phyloP scores from a whole-genome alignment of 768 basidiomycete genomes.

The Ramaria sp. region DNA sequence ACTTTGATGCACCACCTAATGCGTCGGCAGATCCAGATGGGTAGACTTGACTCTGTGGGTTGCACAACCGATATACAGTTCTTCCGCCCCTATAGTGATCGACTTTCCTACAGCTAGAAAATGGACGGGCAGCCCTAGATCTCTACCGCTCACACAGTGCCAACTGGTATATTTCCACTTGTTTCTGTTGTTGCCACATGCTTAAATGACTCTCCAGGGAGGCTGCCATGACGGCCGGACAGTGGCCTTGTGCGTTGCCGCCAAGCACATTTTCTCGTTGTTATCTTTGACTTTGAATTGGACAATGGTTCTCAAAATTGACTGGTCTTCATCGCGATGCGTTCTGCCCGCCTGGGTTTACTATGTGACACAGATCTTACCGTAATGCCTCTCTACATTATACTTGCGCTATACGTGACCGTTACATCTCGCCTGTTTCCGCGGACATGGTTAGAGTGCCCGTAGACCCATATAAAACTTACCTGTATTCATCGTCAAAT shows the following conservation, averaged over 20 bases:
- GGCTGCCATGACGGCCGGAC: constrained; percentile 38
- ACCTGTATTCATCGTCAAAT: no score
- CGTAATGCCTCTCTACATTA: no score
- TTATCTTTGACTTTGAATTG: constrained; percentile 31
- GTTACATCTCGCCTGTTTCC: no score
- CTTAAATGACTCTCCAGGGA: constrained; percentile 33
- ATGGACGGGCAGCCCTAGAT: constrained; percentile 51
- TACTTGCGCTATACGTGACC: no score
- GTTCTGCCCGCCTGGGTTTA: no score
- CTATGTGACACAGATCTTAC: no score
- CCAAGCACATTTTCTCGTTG: constrained; percentile 76
- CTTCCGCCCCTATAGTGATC: constrained; percentile 1
- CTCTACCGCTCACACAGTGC: constrained; percentile 43
- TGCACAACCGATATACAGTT: not conserved
- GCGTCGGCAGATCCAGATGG: constrained; percentile 67
- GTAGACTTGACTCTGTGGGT: constrained; percentile 62
- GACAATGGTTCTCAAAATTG: not conserved
- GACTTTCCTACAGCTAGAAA: constrained; percentile 47
- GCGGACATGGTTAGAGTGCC: no score
- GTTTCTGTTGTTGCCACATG: not conserved
- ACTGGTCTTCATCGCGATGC: no score
- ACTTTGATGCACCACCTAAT: constrained; percentile 79
- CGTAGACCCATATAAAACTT: no score
- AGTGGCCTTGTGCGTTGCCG: constrained; percentile 70
- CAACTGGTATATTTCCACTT: constrained; percentile 25